Evolutionary conservation across 2,329 filamentous ascomycete genomes (phyloP).

Genomic region (Phaeomoniella chlamydospora): DNA sequence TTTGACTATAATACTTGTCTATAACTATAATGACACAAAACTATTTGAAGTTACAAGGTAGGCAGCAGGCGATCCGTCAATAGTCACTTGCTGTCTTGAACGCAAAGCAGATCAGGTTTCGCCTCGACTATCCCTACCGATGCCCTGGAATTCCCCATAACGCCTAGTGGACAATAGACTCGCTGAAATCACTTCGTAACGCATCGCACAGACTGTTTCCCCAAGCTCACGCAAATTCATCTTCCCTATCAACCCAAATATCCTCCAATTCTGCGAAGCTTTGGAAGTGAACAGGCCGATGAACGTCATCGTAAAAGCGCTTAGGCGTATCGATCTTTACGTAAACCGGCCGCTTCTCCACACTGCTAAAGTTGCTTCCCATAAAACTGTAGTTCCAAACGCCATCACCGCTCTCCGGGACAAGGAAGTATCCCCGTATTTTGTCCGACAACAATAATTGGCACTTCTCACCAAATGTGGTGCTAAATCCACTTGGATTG

Average conservation of each 20-base stretch:
- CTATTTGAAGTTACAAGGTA: too few relatives aligned
- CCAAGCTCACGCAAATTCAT: conserved; percentile 69
- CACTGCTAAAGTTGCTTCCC: conserved; percentile 70
- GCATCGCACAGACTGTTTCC: conserved; percentile 2
- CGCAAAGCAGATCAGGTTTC: not conserved
- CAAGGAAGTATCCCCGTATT: conserved; percentile 90
- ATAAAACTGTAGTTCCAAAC: conserved; percentile 99
- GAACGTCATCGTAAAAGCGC: conserved; percentile 82
- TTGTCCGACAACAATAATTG: conserved; percentile 86
- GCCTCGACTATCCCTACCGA: not conserved
- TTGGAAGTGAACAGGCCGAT: conserved; percentile 88
- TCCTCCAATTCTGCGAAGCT: conserved; percentile 97
- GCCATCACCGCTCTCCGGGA: conserved; percentile 57
- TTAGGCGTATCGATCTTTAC: conserved; percentile 85
- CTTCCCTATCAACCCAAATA: conserved; percentile 81
- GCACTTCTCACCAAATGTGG: conserved; percentile 85
- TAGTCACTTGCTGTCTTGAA: not conserved
- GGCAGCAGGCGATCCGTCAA: too few relatives aligned
- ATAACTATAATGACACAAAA: too few relatives aligned
- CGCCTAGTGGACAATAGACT: not conserved
- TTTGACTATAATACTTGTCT: too few relatives aligned
- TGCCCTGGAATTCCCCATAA: not conserved
- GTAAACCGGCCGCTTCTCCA: conserved; percentile 82
- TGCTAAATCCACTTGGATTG: conserved; percentile 85
- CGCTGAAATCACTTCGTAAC: not conserved